Evolutionary conservation across 495 filamentous ascomycete species (phyloP), one percentile per base, ranked within the genome.

Genomic region (Parathielavia hyrcaniae): DNA sequence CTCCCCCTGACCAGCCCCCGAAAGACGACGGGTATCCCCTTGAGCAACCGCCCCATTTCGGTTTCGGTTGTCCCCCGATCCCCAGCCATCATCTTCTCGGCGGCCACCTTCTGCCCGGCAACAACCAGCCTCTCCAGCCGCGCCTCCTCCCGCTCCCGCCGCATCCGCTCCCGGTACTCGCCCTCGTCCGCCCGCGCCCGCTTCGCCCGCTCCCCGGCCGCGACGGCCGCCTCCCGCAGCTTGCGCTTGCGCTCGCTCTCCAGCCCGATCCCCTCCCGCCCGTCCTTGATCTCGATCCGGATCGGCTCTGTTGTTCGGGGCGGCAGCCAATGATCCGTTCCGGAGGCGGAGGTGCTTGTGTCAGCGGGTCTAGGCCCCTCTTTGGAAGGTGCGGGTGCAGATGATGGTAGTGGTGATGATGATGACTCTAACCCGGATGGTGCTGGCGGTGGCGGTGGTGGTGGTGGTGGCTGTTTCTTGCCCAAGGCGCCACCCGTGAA

Each of bases 181-280:
- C 77, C 83, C 69, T 90, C 86, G n/a, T 80, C 79, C 5, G 83
- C 81, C 58, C 84, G 86, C 26, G 79, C 74, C 66, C 80, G 83
- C 68, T 88, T 88, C 26, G 67, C 73, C 50, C 65, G 64, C 47
- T 69, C 69, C 46, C 79, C 82, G 0, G 74, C 67, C 43, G 77
- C 77, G 60, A 75, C 79, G 0, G 72, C 77, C 50, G 81, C 82
- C 70, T 91, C 89, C 12, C 79, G 71, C 26, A 95, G 75, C 68
- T 89, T 91, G 47, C 89, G 74, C 75, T 95, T 96, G 68, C 84
- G 82, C 71, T 95, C 89, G 23, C 76, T 83, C 54, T 90, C 87
- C 55, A 91, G 69, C 0, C 93, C 93, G 57, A 98, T 92, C 0
- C 93, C 93, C n/a, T 84, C 84, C 17, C 87, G 77, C 61, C 86